Evolutionary conservation across 1,284 basidiomycete species (phyloP), one percentile per base, ranked within the genome.

Genomic region (Ustilago tritici): DNA sequence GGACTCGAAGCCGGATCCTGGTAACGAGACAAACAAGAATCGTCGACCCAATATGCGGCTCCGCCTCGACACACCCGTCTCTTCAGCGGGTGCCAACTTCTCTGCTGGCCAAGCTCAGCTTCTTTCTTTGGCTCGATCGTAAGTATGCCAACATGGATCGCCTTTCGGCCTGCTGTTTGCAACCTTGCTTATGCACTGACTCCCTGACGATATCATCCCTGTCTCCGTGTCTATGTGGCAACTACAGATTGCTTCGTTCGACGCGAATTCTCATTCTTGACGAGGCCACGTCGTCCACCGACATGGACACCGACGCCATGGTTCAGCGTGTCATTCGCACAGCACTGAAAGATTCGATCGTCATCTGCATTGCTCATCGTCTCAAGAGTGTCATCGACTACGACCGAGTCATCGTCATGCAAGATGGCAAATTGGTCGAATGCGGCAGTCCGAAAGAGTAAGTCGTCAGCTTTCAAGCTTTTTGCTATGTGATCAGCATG

Each of bases 51-150:
- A 62, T 34, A 59, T 75, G 49, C 54, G 43, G 6, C 70, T 94
- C 61, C 89, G 89, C 0, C 88, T 95, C 15, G 90, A 92, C 43
- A 92, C 92, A 0, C 89, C 91, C 74, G 91, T 95, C 2, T 92
- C 92, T 0, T 89, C 92, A 0, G 93, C 93, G 1, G 93, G 93
- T 6, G 89, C 90, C 63, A 94, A 94, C 87, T 93, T 95, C 82
- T 93, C 92, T 2, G 92, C 93, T 70, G 94, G 93, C 4, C 93
- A 95, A 81, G 85, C 92, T 19, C 93, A 95, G 86, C 88, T 95
- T 3, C 90, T 95, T 28, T 92, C 93, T 1, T 90, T 93, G 90
- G 92, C 92, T 3, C 89, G 91, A 32, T 91, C 78, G 40, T 69
- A 40, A 54, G 53, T 62, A 23, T 38, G 32, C 4, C 14, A 28